Evolutionary conservation across 2,329 filamentous ascomycete genomes (phyloP).

Genomic region (Aureobasidium sp.): DNA sequence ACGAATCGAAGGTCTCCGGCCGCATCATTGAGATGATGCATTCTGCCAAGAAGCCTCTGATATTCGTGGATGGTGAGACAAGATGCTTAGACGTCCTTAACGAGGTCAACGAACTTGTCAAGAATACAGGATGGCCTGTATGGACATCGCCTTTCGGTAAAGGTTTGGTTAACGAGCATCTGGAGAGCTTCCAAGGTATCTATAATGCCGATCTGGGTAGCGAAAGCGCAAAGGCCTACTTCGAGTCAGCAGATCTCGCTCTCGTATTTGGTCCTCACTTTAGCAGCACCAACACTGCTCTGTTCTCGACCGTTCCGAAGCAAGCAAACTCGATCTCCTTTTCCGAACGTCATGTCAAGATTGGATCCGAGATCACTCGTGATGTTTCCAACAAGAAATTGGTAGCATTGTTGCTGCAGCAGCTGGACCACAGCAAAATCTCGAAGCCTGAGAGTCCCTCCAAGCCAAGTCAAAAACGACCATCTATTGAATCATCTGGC

Average conservation of each 20-base stretch:
- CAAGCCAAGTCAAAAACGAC: constrained; percentile 20
- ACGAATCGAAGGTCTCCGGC: constrained; percentile 73
- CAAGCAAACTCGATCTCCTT: constrained; percentile 25
- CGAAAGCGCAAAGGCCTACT: constrained; percentile 16
- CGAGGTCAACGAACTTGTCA: constrained; percentile 38
- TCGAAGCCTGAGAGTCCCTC: constrained; percentile 41
- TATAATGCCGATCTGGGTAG: constrained; percentile 20
- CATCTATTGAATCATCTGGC: neutral
- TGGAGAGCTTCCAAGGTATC: constrained; percentile 39
- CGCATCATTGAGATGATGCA: constrained; percentile 67
- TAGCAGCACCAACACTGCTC: constrained; percentile 23
- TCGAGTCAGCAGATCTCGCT: constrained; percentile 20
- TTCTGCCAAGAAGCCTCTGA: constrained; percentile 63
- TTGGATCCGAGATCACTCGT: constrained; percentile 53
- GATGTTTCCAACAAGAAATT: constrained; percentile 52
- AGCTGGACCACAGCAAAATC: constrained; percentile 45
- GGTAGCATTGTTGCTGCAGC: neutral
- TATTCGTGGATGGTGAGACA: constrained; percentile 77
- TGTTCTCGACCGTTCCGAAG: constrained; percentile 23
- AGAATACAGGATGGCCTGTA: constrained; percentile 40
- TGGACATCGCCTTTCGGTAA: constrained; percentile 44
- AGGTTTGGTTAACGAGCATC: constrained; percentile 41
- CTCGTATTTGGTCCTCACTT: constrained; percentile 16
- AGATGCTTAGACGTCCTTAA: constrained; percentile 46
- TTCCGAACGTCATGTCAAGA: constrained; percentile 54